Conservation (phyloP, 169 alveolate genomes). For the Babesia sp. region DNA sequence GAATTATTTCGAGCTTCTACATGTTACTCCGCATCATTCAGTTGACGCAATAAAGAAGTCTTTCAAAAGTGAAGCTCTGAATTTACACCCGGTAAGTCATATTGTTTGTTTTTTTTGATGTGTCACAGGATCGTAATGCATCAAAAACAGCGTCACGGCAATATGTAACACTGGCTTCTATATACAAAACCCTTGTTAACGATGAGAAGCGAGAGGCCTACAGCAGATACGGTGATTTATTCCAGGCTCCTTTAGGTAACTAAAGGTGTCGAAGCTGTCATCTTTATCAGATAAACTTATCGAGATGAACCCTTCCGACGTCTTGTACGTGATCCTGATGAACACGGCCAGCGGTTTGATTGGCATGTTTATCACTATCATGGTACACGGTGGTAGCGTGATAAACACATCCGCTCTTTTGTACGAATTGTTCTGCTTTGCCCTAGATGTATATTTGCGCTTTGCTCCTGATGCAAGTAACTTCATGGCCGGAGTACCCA, state of each 20-base stretch:
- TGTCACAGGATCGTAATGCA: slow-evolving; percentile 55
- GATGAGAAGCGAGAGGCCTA: slow-evolving; percentile 35
- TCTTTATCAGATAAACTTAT: slow-evolving; percentile 5
- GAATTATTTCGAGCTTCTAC: slow-evolving; percentile 88
- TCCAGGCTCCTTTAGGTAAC: slow-evolving; percentile 16
- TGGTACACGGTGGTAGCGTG: slow-evolving; percentile 29
- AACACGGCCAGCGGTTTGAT: slow-evolving; percentile 25
- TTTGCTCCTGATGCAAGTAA: slow-evolving; percentile 23
- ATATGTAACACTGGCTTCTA: slow-evolving; percentile 29
- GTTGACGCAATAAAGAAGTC: slow-evolving; percentile 91
- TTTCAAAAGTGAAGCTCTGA: slow-evolving; percentile 82
- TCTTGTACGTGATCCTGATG: slow-evolving; percentile 36
- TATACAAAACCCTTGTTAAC: slow-evolving; percentile 41
- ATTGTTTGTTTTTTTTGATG: background rate
- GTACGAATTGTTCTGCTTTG: slow-evolving; percentile 44
- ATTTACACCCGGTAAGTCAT: slow-evolving; percentile 55
- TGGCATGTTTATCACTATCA: slow-evolving; percentile 23
- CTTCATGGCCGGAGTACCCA: slow-evolving; percentile 38
- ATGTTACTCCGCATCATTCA: slow-evolving; percentile 85
- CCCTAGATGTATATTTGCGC: slow-evolving; percentile 53
- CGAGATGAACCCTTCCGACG: slow-evolving; percentile 32
- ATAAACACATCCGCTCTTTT: slow-evolving; percentile 25
- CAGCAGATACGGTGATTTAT: slow-evolving; percentile 38
- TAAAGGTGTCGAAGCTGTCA: background rate
- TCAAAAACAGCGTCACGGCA: slow-evolving; percentile 23